These are phyloP conservation scores for Cucurbitaria berberidis DNA, from an alignment of 2,329 filamentous ascomycete species.

Conservation along the genomic window DNA sequence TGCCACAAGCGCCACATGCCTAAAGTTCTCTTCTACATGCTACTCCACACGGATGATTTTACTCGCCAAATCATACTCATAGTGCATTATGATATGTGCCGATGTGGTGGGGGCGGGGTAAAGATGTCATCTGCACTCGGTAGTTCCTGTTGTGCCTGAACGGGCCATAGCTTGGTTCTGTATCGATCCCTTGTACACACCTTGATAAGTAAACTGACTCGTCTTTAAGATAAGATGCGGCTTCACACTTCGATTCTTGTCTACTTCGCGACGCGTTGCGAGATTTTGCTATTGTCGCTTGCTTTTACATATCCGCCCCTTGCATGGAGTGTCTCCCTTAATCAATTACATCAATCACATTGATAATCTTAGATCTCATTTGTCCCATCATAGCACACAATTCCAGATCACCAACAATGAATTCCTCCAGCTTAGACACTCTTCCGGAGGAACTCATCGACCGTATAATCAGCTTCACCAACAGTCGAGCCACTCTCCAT, in stretches of 20 bases:
- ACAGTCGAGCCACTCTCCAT: background rate
- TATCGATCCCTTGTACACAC: background rate
- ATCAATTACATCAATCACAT: background rate
- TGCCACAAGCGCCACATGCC: background rate
- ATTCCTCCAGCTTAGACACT: background rate
- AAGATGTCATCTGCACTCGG: background rate
- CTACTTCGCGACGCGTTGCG: background rate
- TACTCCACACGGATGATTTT: no score
- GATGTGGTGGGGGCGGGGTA: background rate
- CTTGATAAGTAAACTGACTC: background rate
- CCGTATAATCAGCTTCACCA: conserved; percentile 4
- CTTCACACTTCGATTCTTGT: background rate
- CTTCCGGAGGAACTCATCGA: conserved; percentile 25
- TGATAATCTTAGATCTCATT: background rate
- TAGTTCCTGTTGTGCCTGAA: background rate
- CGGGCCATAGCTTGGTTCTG: background rate
- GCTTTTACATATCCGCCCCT: background rate
- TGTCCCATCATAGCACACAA: no score
- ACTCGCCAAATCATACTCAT: background rate
- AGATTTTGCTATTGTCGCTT: background rate
- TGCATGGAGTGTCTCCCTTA: background rate
- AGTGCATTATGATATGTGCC: background rate
- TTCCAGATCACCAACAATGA: background rate
- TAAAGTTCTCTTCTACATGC: background rate
- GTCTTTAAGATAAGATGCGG: background rate